Percentiles rank a stretch among this genome's conserved stretches.
These are phyloP conservation scores for Cicer chorassanicum DNA, from an alignment of 306 rosid genomes.

Conservation along the genomic window DNA sequence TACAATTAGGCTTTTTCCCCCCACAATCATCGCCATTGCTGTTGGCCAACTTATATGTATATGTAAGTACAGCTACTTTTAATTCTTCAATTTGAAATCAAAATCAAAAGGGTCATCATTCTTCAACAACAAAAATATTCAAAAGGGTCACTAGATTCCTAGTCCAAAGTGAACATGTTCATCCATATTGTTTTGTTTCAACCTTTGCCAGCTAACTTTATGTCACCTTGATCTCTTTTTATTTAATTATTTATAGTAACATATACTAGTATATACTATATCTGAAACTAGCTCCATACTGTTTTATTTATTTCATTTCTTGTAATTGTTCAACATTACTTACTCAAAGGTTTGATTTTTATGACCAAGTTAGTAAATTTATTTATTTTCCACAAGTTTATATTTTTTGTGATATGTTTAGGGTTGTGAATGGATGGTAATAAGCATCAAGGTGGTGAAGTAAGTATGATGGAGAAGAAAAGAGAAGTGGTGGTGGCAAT, in stretches of 20 bases:
- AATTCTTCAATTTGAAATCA: background rate
- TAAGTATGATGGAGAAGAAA: constrained; percentile 67
- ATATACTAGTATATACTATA: background rate
- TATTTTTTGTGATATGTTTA: constrained; percentile 5
- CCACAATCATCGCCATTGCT: background rate
- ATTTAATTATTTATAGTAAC: background rate
- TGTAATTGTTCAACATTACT: background rate
- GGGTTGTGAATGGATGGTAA: constrained; percentile 53
- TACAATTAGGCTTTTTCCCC: background rate
- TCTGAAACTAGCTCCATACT: background rate
- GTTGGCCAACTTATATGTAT: background rate
- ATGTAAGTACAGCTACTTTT: background rate
- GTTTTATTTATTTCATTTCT: background rate
- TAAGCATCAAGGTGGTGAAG: constrained; percentile 48
- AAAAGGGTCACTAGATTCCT: background rate
- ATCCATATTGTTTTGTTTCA: background rate
- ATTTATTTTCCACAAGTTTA: constrained; percentile 9
- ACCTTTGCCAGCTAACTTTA: constrained; percentile 21
- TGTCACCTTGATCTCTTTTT: background rate
- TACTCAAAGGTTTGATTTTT: constrained; percentile 17
- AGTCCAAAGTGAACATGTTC: background rate
- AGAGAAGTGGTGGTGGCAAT: constrained; percentile 59
- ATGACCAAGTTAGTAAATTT: background rate
- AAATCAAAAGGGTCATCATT: background rate
- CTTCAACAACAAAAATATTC: background rate